Conservation (phyloP, 352 stramenopile genomes). For the Pythium graminicola region DNA sequence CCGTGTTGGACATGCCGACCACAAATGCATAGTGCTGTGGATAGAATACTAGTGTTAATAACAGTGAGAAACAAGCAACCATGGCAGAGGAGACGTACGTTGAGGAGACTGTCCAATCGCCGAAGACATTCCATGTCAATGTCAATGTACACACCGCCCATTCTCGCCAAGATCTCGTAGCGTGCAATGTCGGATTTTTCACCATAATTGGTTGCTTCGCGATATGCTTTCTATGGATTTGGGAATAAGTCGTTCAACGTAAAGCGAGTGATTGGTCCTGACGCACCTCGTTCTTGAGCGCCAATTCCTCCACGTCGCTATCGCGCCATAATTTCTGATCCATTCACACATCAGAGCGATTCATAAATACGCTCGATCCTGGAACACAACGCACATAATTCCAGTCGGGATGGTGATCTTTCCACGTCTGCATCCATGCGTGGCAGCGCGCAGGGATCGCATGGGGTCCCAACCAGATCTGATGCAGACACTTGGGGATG, state of each 20-base stretch:
- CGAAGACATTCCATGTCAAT: slow-evolving; percentile 60
- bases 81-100: slow-evolving; percentile 9
- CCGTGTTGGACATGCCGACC: slow-evolving; percentile 57
- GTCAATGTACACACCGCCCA: slow-evolving; percentile 64
- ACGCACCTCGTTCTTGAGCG: slow-evolving; percentile 32
- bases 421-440: slow-evolving; percentile 44
- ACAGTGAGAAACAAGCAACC: not conserved
- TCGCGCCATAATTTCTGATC: slow-evolving; percentile 47
- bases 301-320: slow-evolving; percentile 24
- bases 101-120: slow-evolving; percentile 34
- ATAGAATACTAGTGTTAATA: not conserved
- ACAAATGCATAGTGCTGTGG: slow-evolving; percentile 38
- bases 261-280: too few species aligned
- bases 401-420: slow-evolving; percentile 32
- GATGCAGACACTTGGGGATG: slow-evolving; percentile 32
- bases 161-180: slow-evolving; percentile 55
- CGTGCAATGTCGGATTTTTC: slow-evolving; percentile 70
- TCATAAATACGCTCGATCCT: not conserved
- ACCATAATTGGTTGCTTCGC: slow-evolving; percentile 47
- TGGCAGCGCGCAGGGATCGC: slow-evolving; percentile 25
- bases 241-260: too few species aligned
- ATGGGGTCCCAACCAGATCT: slow-evolving; percentile 57
- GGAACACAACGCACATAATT: slow-evolving; percentile 10
- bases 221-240: slow-evolving; percentile 31
- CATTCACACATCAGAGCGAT: not conserved